Evolutionary conservation across 2,329 filamentous ascomycete species (phyloP), one percentile per base, ranked within the genome.

Genomic region (Apiospora kogelbergensis): DNA sequence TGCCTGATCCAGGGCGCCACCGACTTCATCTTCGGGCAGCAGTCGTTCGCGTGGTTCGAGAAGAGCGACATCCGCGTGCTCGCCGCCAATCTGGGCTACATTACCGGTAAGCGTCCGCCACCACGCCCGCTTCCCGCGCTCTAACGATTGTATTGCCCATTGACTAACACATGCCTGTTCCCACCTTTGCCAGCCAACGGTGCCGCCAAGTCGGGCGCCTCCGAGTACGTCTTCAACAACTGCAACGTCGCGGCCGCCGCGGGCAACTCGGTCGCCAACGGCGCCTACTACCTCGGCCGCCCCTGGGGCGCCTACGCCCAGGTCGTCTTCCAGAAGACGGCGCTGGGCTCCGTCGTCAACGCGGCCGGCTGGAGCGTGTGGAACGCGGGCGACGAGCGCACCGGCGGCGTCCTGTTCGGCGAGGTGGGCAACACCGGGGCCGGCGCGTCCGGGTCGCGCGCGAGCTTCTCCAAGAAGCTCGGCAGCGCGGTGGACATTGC

Each of bases 351-450:
- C 10, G 86, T 90, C 37, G 84, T 92, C 73, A 89, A 90, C 74
- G 68, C 81, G 1, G 83, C 83, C 0, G 89, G 89, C 1, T 91
- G 90, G 89, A 75, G 72, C 1, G 74, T 81, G 42, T 91, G 89
- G 89, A 83, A 82, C 69, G 40, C 11, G 13, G 79, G 78, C 2
- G 80, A 85, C 41, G 75, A 81, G 30, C 81, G 82, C 44, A 90
- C 86, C 2, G 80, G 81, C 44, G 76, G 85, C 60, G 86, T 90
- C 1, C 74, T 80, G n/a, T 90, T 86, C 70, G 86, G 79, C 17
- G 89, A 91, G 80, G 90, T 85, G 74, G 78, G 74, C 26, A 91
- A 91, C 77, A 84, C 82, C 1, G 89, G 89, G 1, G 75, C 78
- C 42, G 89, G 90, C 1, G 81, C 88, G 1, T 76, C 78, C n/a